phyloP scores from a whole-genome alignment of 2,329 filamentous ascomycete genomes.

The Paraphoma chrysanthemicola region DNA sequence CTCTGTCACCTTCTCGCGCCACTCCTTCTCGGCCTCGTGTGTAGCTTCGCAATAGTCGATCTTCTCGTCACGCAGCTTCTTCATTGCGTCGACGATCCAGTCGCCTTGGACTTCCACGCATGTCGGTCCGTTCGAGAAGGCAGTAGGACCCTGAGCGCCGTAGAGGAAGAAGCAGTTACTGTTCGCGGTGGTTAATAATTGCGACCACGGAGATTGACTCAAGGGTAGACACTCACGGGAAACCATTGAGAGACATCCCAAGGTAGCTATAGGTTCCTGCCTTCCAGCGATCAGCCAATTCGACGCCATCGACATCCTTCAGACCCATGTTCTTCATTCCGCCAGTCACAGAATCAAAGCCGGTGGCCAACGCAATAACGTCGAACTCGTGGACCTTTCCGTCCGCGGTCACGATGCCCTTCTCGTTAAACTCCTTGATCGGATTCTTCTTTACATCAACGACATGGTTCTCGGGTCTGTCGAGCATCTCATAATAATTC shows the following conservation, averaged over 20 bases:
- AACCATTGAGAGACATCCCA: background rate
- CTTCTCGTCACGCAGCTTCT: constrained; percentile 45
- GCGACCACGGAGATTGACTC: background rate
- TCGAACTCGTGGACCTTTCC: constrained; percentile 53
- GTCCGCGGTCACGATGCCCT: constrained; percentile 50
- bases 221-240: background rate
- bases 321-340: constrained; percentile 51
- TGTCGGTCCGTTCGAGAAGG: constrained; percentile 55
- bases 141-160: constrained; percentile 55
- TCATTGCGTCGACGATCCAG: constrained; percentile 54
- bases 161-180: constrained; percentile 55
- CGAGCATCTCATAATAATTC: constrained; percentile 55
- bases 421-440: constrained; percentile 48
- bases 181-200: constrained; percentile 1
- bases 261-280: constrained; percentile 44
- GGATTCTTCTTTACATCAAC: constrained; percentile 53
- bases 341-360: constrained; percentile 55
- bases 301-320: constrained; percentile 45
- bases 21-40: constrained; percentile 51
- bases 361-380: constrained; percentile 54
- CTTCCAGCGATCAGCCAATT: constrained; percentile 51
- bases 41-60: constrained; percentile 51
- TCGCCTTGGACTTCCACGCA: constrained; percentile 55
- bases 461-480: constrained; percentile 52
- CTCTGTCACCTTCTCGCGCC: constrained; percentile 50